These are phyloP conservation scores for Phaseolus lunatus DNA, from an alignment of 306 rosid species.

Conservation along the genomic window DNA sequence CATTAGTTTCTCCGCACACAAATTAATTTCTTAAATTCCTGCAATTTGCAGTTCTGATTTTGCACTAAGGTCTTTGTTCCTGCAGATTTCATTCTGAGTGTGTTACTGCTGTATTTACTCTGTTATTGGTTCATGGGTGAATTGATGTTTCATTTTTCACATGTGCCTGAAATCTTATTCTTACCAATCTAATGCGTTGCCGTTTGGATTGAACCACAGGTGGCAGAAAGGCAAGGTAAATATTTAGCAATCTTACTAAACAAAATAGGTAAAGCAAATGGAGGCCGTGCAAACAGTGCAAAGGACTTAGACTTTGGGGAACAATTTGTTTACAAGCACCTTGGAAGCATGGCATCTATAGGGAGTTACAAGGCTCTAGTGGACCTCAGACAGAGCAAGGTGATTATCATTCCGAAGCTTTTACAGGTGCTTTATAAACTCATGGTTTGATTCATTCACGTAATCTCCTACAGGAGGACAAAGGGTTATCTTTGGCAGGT, in stretches of 20 bases:
- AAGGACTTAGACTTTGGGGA: constrained; percentile 63
- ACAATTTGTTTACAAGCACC: constrained; percentile 88
- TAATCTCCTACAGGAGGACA: constrained; percentile 62
- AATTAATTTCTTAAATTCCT: constrained; percentile 33
- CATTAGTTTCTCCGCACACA: background rate
- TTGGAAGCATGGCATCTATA: constrained; percentile 96
- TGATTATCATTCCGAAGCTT: constrained; percentile 38
- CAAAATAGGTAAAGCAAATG: constrained; percentile 75
- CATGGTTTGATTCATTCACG: constrained; percentile 31
- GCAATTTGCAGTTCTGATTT: constrained; percentile 9
- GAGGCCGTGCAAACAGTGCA: constrained; percentile 66
- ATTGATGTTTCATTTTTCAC: constrained; percentile 27
- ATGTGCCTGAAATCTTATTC: background rate
- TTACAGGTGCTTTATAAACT: constrained; percentile 11
- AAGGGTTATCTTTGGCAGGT: constrained; percentile 88
- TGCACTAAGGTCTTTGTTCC: background rate
- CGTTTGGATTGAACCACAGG: constrained; percentile 56
- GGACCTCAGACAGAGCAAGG: constrained; percentile 95
- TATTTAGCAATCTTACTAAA: constrained; percentile 71
- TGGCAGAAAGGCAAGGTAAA: constrained; percentile 97
- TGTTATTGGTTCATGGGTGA: constrained; percentile 5
- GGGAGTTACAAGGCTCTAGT: constrained; percentile 98
- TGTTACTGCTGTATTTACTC: constrained; percentile 17
- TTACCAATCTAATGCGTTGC: constrained; percentile 20
- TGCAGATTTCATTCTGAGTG: constrained; percentile 27